Conservation (phyloP, 2,329 filamentous ascomycete genomes). For the Sporothrix curviconia region DNA sequence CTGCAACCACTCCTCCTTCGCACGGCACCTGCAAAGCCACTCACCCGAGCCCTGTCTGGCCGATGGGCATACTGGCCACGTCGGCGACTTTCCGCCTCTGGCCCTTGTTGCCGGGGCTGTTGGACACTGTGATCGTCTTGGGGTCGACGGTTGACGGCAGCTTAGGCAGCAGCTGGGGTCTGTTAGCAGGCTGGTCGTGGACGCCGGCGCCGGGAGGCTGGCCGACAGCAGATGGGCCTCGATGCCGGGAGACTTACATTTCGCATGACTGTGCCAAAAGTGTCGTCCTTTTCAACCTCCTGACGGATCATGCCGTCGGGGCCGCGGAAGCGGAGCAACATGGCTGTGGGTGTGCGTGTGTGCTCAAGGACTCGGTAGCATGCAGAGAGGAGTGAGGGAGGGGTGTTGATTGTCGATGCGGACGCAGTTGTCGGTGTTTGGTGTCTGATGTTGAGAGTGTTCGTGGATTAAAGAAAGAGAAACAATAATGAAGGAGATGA, state of each 20-base stretch:
- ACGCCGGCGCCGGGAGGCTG: too few relatives aligned
- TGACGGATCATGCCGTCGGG: slow-evolving; percentile 90
- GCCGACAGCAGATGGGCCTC: too few relatives aligned
- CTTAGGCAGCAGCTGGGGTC: slow-evolving; percentile 46
- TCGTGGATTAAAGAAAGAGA: not conserved
- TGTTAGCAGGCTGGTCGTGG: too few relatives aligned
- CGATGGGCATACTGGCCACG: slow-evolving; percentile 49
- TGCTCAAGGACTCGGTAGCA: not conserved
- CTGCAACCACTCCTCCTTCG: too few relatives aligned
- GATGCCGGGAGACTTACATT: slow-evolving; percentile 35
- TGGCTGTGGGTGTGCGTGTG: slow-evolving; percentile 35
- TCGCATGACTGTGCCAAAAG: slow-evolving; percentile 58
- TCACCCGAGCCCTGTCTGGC: slow-evolving; percentile 55
- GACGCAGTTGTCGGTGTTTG: not conserved
- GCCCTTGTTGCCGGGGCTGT: slow-evolving; percentile 47
- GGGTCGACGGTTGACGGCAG: slow-evolving; percentile 58
- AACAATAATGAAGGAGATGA: not conserved
- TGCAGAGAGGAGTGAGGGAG: too few relatives aligned
- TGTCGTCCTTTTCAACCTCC: slow-evolving; percentile 65
- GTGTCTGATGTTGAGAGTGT: not conserved
- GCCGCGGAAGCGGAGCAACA: slow-evolving; percentile 82
- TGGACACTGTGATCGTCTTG: slow-evolving; percentile 54
- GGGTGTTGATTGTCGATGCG: not conserved
- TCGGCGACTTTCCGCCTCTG: slow-evolving; percentile 54
- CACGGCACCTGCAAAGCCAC: slow-evolving; percentile 14